Percentiles rank a stretch among this genome's conserved stretches.
phyloP scores from a whole-genome alignment of 2,329 filamentous ascomycete genomes.

The Epichloe scottii region DNA sequence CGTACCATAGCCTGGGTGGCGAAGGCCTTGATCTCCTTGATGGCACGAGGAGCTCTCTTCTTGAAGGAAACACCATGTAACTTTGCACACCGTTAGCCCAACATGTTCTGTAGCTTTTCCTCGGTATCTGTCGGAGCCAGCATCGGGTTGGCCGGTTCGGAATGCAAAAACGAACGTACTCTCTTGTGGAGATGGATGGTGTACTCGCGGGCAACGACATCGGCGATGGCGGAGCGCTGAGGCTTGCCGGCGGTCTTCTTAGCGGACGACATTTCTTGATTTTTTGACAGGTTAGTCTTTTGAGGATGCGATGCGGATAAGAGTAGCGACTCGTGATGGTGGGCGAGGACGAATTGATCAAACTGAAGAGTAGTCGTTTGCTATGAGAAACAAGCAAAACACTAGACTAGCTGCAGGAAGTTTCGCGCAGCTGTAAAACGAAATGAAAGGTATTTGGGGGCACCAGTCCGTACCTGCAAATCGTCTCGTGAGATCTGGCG shows the following conservation, averaged over 20 bases:
- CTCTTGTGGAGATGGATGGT: slow-evolving; percentile 99
- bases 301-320: background rate
- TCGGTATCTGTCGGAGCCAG: background rate
- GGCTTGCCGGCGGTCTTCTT: slow-evolving; percentile 26
- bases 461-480: slow-evolving; percentile 27
- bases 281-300: slow-evolving; percentile 15
- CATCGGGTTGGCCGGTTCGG: background rate
- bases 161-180: slow-evolving; percentile 20
- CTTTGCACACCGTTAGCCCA: slow-evolving; percentile 35
- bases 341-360: background rate
- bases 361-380: background rate
- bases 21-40: slow-evolving; percentile 99
- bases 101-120: slow-evolving; percentile 3
- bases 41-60: slow-evolving; percentile 95
- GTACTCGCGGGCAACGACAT: slow-evolving; percentile 99
- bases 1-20: slow-evolving; percentile 93
- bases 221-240: slow-evolving; percentile 88
- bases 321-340: slow-evolving; percentile 2
- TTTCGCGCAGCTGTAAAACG: background rate
- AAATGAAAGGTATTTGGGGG: slow-evolving; percentile 8
- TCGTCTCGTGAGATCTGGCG: slow-evolving; percentile 28
- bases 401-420: background rate
- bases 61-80: slow-evolving; percentile 97
- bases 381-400: background rate
- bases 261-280: slow-evolving; percentile 30